Conservation (phyloP, 805 yeast species). For the Cyberlindnera subsufficiens region DNA sequence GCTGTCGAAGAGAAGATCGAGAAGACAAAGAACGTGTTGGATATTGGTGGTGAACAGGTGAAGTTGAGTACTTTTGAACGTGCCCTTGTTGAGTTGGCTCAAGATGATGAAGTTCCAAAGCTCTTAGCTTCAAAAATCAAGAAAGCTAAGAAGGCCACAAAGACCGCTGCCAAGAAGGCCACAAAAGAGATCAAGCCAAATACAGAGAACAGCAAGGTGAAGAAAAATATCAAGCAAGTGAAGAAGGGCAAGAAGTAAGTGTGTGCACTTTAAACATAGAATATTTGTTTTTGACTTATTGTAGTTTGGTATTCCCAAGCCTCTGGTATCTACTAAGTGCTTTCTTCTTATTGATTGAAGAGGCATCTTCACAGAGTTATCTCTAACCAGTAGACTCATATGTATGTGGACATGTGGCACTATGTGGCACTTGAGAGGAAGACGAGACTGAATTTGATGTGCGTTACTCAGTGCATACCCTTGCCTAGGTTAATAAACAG, state of each 20-base stretch:
- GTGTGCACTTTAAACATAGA: not conserved
- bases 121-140: slow-evolving; percentile 54
- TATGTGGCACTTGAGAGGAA: too few relatives aligned
- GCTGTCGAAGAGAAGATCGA: slow-evolving; percentile 21
- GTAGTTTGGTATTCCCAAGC: too few relatives aligned
- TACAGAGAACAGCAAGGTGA: slow-evolving; percentile 5
- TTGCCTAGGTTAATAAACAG: too few relatives aligned
- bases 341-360: too few relatives aligned
- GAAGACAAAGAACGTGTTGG: slow-evolving; percentile 1
- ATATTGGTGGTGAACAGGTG: slow-evolving; percentile 32
- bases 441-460: too few relatives aligned
- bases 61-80: slow-evolving; percentile 59
- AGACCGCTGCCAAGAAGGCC: slow-evolving; percentile 11
- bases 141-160: slow-evolving; percentile 29
- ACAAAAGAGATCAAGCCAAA: slow-evolving; percentile 4
- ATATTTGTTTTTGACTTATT: not conserved
- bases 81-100: slow-evolving; percentile 79
- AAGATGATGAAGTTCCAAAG: slow-evolving; percentile 59
- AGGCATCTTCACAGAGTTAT: too few relatives aligned
- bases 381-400: too few relatives aligned
- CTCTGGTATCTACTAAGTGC: too few relatives aligned
- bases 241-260: slow-evolving; percentile 4
- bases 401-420: too few relatives aligned
- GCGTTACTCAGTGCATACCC: too few relatives aligned
- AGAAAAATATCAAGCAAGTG: slow-evolving; percentile 7